Evolutionary conservation across 148 eudicot genomes (phyloP), one percentile per base, ranked within the genome.

Genomic region (Selenicereus undatus): DNA sequence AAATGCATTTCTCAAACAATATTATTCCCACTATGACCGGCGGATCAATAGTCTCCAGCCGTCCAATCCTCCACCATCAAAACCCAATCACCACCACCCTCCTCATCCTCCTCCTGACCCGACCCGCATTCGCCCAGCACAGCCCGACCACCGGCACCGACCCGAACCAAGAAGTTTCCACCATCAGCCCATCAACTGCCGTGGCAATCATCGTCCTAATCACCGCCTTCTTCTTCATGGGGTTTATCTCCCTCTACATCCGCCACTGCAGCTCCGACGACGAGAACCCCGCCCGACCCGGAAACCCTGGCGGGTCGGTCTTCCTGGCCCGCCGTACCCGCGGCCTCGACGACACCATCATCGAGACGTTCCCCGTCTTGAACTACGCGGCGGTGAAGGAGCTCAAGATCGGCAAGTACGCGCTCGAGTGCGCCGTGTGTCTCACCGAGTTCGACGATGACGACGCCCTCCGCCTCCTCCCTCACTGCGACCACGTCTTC

Each of bases 351-450:
- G 43, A 83, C 29, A 69, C 69, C 16, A 82, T 84, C 1, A 82
- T 89, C 36, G 80, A 84, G 51, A 76, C 82, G 13, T 86, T 89
- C 73, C 92, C 92, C 35, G 86, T 85, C 0, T 85, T 88, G 65
- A 73, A 51, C 42, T 90, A 86, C 26, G 84, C 88, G 4, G 81
- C 80, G 13, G 86, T 90, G 14, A 88, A 83, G 78, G 72, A 74
- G 20, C 85, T 83, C 12, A 83, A 88, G 54, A 81, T 88, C 26
- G 92, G 92, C 0, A 90, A 85, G 51, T 85, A 82, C 26, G 85
- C 90, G 54, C 76, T 90, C 6, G 92, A 90, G 65, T 90, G 92
- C 81, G 90, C 90, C 29, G 89, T 90, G 20, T 90, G 92, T 77
- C 35, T 90, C 8, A 88, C 85, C 26, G 92, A 90, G 76, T 90